Conservation (phyloP, 257 asterid species). For the Cynanchum wilfordii region DNA sequence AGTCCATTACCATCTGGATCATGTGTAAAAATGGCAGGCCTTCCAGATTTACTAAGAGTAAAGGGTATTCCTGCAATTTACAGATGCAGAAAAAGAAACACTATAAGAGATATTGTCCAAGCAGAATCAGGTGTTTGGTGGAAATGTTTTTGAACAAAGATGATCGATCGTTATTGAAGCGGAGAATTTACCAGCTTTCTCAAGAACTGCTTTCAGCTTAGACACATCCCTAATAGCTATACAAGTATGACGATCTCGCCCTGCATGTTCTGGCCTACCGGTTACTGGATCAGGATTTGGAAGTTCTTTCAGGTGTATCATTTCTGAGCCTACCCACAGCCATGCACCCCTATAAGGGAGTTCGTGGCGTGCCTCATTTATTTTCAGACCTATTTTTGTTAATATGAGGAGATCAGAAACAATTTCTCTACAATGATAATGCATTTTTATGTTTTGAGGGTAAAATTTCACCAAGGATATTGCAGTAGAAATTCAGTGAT, state of each 20-base stretch:
- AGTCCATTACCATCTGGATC: slow-evolving; percentile 95
- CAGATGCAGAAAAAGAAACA: not conserved
- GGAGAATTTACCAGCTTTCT: slow-evolving; percentile 52
- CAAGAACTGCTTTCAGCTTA: slow-evolving; percentile 70
- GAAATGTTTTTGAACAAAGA: too few relatives aligned
- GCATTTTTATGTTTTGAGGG: slow-evolving; percentile 5
- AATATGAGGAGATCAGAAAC: not conserved
- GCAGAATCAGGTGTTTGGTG: too few relatives aligned
- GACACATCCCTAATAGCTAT: slow-evolving; percentile 71
- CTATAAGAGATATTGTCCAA: not conserved
- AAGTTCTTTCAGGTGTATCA: slow-evolving; percentile 98
- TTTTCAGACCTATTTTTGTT: slow-evolving; percentile 50
- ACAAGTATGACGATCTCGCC: slow-evolving; percentile 92
- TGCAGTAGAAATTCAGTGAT: slow-evolving; percentile 79
- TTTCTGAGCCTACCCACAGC: slow-evolving; percentile 94
- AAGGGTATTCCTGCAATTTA: slow-evolving; percentile 57
- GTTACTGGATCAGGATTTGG: slow-evolving; percentile 90
- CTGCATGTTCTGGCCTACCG: slow-evolving; percentile 90
- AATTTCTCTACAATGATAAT: not conserved
- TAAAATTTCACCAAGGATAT: slow-evolving; percentile 56
- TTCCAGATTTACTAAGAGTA: slow-evolving; percentile 87
- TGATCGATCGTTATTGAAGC: not conserved
- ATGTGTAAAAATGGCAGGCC: slow-evolving; percentile 88
- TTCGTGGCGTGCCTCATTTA: slow-evolving; percentile 89
- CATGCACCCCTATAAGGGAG: slow-evolving; percentile 95